phyloP scores from a whole-genome alignment of 2,329 filamentous ascomycete genomes.

The Fusarium sp. region DNA sequence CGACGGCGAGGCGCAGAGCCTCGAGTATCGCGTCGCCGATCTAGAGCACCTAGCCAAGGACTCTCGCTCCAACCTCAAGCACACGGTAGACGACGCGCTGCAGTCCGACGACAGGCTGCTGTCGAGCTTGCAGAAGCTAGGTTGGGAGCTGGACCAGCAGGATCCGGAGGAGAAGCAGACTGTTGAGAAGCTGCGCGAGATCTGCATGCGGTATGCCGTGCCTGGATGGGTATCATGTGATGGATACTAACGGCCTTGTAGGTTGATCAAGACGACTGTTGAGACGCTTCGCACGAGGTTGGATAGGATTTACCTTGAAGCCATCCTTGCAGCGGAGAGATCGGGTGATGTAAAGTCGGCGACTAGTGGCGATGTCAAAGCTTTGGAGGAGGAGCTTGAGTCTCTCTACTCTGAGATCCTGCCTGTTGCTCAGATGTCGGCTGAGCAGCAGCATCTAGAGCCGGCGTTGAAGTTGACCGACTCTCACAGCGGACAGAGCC shows the following conservation, averaged over 20 bases:
- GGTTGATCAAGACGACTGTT: constrained; percentile 68
- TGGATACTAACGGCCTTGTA: constrained; percentile 41
- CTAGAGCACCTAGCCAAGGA: constrained; percentile 64
- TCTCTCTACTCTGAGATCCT: constrained; percentile 77
- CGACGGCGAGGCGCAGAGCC: constrained; percentile 59
- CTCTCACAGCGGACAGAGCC: constrained; percentile 56
- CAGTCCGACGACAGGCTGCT: constrained; percentile 75
- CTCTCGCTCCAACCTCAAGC: constrained; percentile 58
- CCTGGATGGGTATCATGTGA: neutral
- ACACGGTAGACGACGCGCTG: constrained; percentile 63
- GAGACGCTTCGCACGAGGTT: constrained; percentile 66
- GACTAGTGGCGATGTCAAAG: constrained; percentile 57
- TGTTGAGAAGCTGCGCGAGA: constrained; percentile 69
- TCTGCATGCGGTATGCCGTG: constrained; percentile 61
- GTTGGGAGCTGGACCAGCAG: constrained; percentile 68
- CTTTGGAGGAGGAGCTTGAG: constrained; percentile 73
- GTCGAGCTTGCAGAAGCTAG: constrained; percentile 73
- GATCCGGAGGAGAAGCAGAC: constrained; percentile 64
- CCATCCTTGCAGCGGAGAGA: constrained; percentile 49
- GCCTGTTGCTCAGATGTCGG: constrained; percentile 77
- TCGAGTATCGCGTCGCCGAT: constrained; percentile 61
- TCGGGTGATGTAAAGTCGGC: constrained; percentile 44
- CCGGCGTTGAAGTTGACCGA: constrained; percentile 65
- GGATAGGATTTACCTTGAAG: constrained; percentile 67
- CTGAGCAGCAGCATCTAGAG: constrained; percentile 74